Evolutionary conservation across 805 yeast genomes (phyloP).

Genomic region (Candida endomychidarum): DNA sequence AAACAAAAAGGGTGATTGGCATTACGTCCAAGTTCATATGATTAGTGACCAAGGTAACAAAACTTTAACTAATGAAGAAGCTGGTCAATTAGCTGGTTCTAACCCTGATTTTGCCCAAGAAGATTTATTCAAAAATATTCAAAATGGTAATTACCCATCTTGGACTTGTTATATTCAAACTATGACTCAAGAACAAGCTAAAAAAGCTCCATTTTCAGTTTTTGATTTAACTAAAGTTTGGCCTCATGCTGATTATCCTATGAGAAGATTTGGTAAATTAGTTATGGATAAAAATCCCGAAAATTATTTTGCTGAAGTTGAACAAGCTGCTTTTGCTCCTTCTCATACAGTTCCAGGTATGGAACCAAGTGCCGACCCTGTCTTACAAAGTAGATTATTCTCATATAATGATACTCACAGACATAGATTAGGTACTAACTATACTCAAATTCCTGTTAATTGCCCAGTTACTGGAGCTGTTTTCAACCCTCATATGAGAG

Average conservation of each 20-base stretch:
- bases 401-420: constrained; percentile 78
- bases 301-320: constrained; percentile 77
- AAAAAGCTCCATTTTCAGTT: constrained; percentile 73
- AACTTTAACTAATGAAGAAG: constrained; percentile 61
- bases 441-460: constrained; percentile 81
- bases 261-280: constrained; percentile 81
- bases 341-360: constrained; percentile 71
- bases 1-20: constrained; percentile 72
- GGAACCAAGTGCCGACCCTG: constrained; percentile 78
- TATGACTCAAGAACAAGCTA: constrained; percentile 82
- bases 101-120: constrained; percentile 82
- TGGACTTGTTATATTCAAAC: constrained; percentile 87
- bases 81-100: constrained; percentile 63
- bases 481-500: constrained; percentile 70
- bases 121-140: constrained; percentile 77
- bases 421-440: constrained; percentile 73
- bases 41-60: constrained; percentile 61
- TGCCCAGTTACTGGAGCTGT: constrained; percentile 60
- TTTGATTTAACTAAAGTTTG: constrained; percentile 91
- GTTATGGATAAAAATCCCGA: constrained; percentile 79
- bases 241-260: constrained; percentile 85
- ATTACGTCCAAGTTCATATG: constrained; percentile 76
- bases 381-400: constrained; percentile 71
- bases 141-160: constrained; percentile 71
- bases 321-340: constrained; percentile 67